Percentiles rank a stretch among this genome's conserved stretches.
Evolutionary conservation across 805 yeast species (phyloP).

Genomic region (Aciculoconidium aculeatum): DNA sequence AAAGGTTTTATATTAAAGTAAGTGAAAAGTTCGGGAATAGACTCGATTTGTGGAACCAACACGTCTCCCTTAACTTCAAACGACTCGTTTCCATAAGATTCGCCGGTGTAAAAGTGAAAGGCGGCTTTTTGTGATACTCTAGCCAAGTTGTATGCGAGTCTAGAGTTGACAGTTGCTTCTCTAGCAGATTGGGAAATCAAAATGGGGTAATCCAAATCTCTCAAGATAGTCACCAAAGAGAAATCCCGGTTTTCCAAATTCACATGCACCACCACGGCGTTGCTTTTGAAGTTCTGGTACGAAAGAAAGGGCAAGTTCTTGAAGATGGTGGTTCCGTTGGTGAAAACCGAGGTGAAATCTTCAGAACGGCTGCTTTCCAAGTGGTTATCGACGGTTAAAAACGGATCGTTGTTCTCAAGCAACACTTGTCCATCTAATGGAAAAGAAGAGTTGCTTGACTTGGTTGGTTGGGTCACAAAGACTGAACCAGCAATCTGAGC

Average conservation of each 20-base stretch:
- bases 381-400: conserved; percentile 35
- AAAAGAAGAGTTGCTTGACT: conserved; percentile 29
- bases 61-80: conserved; percentile 11
- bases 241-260: conserved; percentile 57
- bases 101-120: conserved; percentile 54
- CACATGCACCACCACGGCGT: conserved; percentile 55
- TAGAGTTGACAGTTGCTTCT: conserved; percentile 50
- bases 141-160: conserved; percentile 56
- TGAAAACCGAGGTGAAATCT: conserved; percentile 40
- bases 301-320: conserved; percentile 56
- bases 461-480: conserved; percentile 44
- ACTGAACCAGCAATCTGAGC: conserved; percentile 23
- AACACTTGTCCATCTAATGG: conserved; percentile 20
- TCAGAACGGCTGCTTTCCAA: conserved; percentile 12
- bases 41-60: conserved; percentile 10
- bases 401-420: conserved; percentile 49
- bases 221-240: conserved; percentile 62
- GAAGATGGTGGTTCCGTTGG: conserved; percentile 50
- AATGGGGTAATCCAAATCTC: conserved; percentile 61
- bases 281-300: conserved; percentile 25
- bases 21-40: conserved; percentile 18
- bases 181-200: conserved; percentile 58
- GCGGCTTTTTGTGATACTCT: conserved; percentile 47
- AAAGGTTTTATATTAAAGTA: conserved; percentile 25
- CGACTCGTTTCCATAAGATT: too few species aligned